Base-by-base conservation (phyloP, 768 basidiomycete species). In the Gelatoporia subvermispora region DNA sequence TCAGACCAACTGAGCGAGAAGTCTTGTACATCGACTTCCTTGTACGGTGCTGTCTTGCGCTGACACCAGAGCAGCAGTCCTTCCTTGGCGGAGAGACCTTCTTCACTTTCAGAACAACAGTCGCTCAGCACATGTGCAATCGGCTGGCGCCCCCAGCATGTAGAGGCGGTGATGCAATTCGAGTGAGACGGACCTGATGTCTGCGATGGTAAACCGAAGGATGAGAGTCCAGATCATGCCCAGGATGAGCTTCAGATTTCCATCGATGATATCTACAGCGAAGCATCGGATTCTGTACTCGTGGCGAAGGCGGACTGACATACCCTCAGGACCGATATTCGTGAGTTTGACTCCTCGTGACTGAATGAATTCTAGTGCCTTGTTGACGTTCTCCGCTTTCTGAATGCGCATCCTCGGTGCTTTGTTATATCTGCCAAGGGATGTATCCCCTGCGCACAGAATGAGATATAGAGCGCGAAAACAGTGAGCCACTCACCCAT, bases 221-320 rank as follows among this genome's bases (percentile, higher is more conserved):
- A 99, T 93, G 34, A 98, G 78, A 0, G 92, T 95, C 96, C 96
- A 98, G 55, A 99, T 97, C 94, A 94, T 92, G 25, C 93, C 94
- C n/a, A 98, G 79, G 44, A 95, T 97, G 47, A 99, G 85, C 68
- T 98, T 99, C 54, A 94, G 68, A 65, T 95, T 96, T n/a, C 94
- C 94, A 65, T 99, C 96, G 48, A 99, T 93, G 63, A 98, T 96
- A 66, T 98, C 95, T 94, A 51, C n/a, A 43, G 34, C 46, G 3
- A 24, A 45, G 42, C 16, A 35, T n/a, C n/a, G n/a, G n/a, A n/a
- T n/a, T n/a, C n/a, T n/a, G n/a, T n/a, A n/a, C n/a, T n/a, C n/a
- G n/a, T n/a, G n/a, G n/a, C n/a, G n/a, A n/a, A n/a, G n/a, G n/a
- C n/a, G n/a, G n/a, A n/a, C n/a, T n/a, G n/a, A 10, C 4, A 40